These are phyloP conservation scores for Galeopsis tetrahit DNA, from an alignment of 257 asterid species.

Conservation along the genomic window DNA sequence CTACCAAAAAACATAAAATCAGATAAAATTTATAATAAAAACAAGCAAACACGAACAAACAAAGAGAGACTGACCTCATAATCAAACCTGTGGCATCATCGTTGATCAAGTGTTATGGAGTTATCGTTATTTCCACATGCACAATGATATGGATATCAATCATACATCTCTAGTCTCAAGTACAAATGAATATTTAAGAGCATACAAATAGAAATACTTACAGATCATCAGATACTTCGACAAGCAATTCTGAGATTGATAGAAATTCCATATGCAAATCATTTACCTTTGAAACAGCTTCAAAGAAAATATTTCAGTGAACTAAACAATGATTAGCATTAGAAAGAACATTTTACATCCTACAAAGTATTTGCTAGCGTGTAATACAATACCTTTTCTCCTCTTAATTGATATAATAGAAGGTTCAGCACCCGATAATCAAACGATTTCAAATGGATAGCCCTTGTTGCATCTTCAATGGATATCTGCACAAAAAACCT, in stretches of 20 bases:
- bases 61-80: conserved; percentile 70
- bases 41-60: not conserved
- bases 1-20: conserved; percentile 38
- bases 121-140: conserved; percentile 46
- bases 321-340: conserved; percentile 17
- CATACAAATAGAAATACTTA: conserved; percentile 47
- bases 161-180: not conserved
- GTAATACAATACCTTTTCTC: conserved; percentile 62
- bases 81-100: conserved; percentile 69
- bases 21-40: not conserved
- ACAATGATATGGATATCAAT: conserved; percentile 24
- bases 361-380: conserved; percentile 6
- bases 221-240: conserved; percentile 94
- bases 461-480: conserved; percentile 74
- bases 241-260: conserved; percentile 85
- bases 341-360: not conserved
- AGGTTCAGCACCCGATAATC: conserved; percentile 93
- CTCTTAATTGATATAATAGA: conserved; percentile 72
- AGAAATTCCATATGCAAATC: conserved; percentile 93
- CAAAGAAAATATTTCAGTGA: conserved; percentile 40
- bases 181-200: not conserved
- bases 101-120: conserved; percentile 36
- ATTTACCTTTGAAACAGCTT: conserved; percentile 78
- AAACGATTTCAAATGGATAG: conserved; percentile 86
- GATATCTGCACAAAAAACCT: conserved; percentile 53